Conservation (phyloP, 1,284 basidiomycete species). For the Tremellales sp. region DNA sequence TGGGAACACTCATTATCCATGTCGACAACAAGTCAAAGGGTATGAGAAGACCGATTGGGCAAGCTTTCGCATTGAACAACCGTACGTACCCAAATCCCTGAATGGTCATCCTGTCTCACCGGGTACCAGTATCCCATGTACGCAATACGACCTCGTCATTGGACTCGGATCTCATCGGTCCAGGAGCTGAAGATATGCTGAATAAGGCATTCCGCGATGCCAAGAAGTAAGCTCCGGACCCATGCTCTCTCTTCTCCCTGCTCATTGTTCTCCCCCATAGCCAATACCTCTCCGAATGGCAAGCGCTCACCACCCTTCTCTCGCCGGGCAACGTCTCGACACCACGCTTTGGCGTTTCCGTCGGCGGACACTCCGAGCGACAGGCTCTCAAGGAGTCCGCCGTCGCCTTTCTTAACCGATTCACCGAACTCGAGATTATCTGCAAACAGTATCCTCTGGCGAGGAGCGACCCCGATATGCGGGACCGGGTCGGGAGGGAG, state of each 20-base stretch:
- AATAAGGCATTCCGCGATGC: conserved; percentile 46
- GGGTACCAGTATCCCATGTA: conserved; percentile 42
- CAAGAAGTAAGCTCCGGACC: conserved; percentile 24
- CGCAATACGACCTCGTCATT: conserved; percentile 42
- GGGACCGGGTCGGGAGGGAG: conserved; percentile 42
- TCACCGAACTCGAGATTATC: conserved; percentile 39
- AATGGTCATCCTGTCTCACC: conserved; percentile 4
- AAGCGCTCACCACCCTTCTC: conserved; percentile 28
- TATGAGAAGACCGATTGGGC: conserved; percentile 37
- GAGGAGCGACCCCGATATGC: conserved; percentile 41
- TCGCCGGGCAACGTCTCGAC: conserved; percentile 16
- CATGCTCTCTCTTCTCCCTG: not conserved
- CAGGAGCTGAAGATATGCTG: conserved; percentile 46
- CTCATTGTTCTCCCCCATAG: conserved; percentile 8
- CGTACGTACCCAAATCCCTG: conserved; percentile 24
- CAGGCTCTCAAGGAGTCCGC: conserved; percentile 45
- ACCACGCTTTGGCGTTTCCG: conserved; percentile 30
- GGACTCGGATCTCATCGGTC: conserved; percentile 44
- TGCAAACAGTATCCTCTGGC: conserved; percentile 34
- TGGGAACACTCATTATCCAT: conserved; percentile 40
- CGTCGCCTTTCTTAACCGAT: conserved; percentile 41
- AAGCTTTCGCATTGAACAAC: conserved; percentile 47
- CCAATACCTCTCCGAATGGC: conserved; percentile 42
- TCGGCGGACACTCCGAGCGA: conserved; percentile 29
- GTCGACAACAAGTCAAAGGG: conserved; percentile 31